A percentile compares a stretch with the other conserved stretches of the same genome.
Evolutionary conservation across 2,329 filamentous ascomycete species (phyloP).

Genomic region (Aspergillus sp.): DNA sequence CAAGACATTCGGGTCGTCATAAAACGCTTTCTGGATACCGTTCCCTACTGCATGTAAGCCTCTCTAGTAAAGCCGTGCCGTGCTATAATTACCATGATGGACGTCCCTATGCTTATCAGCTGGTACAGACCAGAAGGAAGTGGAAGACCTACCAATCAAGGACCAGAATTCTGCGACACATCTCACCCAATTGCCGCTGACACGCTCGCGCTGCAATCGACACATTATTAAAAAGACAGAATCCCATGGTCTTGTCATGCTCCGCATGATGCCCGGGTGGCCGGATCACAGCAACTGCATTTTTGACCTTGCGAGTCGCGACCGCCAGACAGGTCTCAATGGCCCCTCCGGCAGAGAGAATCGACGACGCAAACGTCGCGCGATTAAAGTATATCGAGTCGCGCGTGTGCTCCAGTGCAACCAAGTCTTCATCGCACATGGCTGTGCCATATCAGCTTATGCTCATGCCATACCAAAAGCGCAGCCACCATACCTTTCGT

Average conservation of each 20-base stretch:
- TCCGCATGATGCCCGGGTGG: slow-evolving; percentile 95
- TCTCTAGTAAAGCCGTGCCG: too few relatives aligned
- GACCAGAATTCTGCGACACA: slow-evolving; percentile 81
- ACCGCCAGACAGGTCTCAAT: slow-evolving; percentile 96
- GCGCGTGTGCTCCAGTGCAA: slow-evolving; percentile 57
- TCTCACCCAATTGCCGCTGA: slow-evolving; percentile 67
- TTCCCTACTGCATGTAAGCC: slow-evolving; percentile 53
- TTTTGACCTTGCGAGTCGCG: slow-evolving; percentile 72
- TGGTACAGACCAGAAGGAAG: not conserved
- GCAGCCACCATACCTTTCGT: slow-evolving; percentile 33
- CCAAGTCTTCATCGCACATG: slow-evolving; percentile 52
- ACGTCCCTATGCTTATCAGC: slow-evolving; percentile 47
- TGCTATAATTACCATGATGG: slow-evolving; percentile 51
- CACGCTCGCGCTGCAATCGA: slow-evolving; percentile 85
- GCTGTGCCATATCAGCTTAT: slow-evolving; percentile 21
- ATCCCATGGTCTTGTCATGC: slow-evolving; percentile 74
- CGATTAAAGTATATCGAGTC: slow-evolving; percentile 77
- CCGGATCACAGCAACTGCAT: slow-evolving; percentile 88
- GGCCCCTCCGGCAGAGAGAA: slow-evolving; percentile 80
- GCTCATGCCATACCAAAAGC: not conserved
- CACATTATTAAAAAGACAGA: slow-evolving; percentile 97
- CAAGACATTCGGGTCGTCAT: slow-evolving; percentile 84
- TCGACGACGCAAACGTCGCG: slow-evolving; percentile 69
- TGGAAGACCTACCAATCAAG: slow-evolving; percentile 72
- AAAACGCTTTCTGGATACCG: slow-evolving; percentile 93